Percentiles rank a stretch among this genome's conserved stretches.
phyloP scores from a whole-genome alignment of 2,329 filamentous ascomycete species.

The Trichoderma atroviride region DNA sequence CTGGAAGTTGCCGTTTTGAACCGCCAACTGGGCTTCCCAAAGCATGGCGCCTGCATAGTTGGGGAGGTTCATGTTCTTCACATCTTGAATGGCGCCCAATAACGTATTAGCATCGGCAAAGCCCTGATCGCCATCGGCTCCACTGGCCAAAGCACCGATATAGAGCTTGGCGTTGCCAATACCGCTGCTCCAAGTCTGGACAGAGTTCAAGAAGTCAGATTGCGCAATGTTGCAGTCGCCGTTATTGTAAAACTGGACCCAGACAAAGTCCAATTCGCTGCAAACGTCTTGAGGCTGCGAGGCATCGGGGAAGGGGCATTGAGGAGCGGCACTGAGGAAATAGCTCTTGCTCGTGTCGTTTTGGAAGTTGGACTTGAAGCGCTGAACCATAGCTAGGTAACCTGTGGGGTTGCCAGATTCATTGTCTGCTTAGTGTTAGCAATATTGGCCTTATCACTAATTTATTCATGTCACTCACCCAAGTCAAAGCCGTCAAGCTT shows the following conservation, averaged over 20 bases:
- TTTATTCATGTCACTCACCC: slow-evolving; percentile 23
- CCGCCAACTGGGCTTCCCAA: slow-evolving; percentile 64
- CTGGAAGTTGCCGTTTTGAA: slow-evolving; percentile 53
- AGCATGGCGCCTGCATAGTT: slow-evolving; percentile 69
- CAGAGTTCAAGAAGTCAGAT: slow-evolving; percentile 60
- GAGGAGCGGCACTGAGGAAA: slow-evolving; percentile 27
- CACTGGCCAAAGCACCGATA: slow-evolving; percentile 59
- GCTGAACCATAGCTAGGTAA: slow-evolving; percentile 63
- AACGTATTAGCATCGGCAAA: slow-evolving; percentile 52
- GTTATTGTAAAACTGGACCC: slow-evolving; percentile 70
- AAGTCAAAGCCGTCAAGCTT: slow-evolving; percentile 75
- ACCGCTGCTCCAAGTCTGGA: slow-evolving; percentile 64
- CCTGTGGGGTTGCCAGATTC: slow-evolving; percentile 64
- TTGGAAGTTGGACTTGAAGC: slow-evolving; percentile 54
- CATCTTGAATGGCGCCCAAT: slow-evolving; percentile 47
- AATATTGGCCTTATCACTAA: neutral
- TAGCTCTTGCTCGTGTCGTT: slow-evolving; percentile 27
- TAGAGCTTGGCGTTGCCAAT: slow-evolving; percentile 63
- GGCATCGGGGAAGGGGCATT: slow-evolving; percentile 64
- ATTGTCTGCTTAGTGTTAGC: slow-evolving; percentile 26
- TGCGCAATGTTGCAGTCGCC: slow-evolving; percentile 58
- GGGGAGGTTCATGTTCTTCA: slow-evolving; percentile 54
- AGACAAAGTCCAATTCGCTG: slow-evolving; percentile 52
- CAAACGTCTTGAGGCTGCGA: slow-evolving; percentile 40
- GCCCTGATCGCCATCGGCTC: slow-evolving; percentile 54